Evolutionary conservation across 2,329 filamentous ascomycete genomes (phyloP).

Genomic region (Exophiala aquamarina): DNA sequence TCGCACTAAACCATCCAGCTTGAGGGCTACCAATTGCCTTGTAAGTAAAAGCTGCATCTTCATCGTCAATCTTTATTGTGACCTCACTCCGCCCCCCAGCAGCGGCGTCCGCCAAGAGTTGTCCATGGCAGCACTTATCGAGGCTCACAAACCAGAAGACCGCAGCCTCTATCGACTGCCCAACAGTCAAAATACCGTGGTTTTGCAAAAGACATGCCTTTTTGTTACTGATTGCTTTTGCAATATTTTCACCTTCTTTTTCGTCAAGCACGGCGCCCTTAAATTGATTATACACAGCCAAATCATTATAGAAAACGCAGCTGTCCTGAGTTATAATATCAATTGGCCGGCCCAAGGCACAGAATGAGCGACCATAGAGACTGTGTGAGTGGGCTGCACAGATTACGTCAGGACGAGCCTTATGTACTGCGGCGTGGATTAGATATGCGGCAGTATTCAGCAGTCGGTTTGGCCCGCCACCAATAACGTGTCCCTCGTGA

Average conservation of each 20-base stretch:
- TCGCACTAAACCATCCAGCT: slow-evolving; percentile 70
- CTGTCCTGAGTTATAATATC: slow-evolving; percentile 61
- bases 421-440: slow-evolving; percentile 61
- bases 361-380: slow-evolving; percentile 62
- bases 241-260: slow-evolving; percentile 41
- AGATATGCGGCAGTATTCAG: slow-evolving; percentile 54
- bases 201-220: slow-evolving; percentile 45
- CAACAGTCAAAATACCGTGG: slow-evolving; percentile 42
- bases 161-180: slow-evolving; percentile 45
- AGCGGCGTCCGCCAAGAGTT: slow-evolving; percentile 55
- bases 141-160: slow-evolving; percentile 57
- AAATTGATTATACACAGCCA: slow-evolving; percentile 38
- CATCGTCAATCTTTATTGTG: slow-evolving; percentile 66
- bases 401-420: slow-evolving; percentile 58
- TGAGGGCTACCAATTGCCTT: slow-evolving; percentile 61
- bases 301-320: slow-evolving; percentile 52
- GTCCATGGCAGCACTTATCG: slow-evolving; percentile 56
- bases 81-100: slow-evolving; percentile 58
- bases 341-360: slow-evolving; percentile 58
- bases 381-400: slow-evolving; percentile 61
- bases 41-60: slow-evolving; percentile 68
- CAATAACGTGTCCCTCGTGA: slow-evolving; percentile 40
- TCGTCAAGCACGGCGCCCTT: slow-evolving; percentile 42
- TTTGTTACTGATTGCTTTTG: slow-evolving; percentile 38
- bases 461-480: slow-evolving; percentile 40